These are phyloP conservation scores for Onygena corvina DNA, from an alignment of 2,329 filamentous ascomycete genomes.

Conservation along the genomic window DNA sequence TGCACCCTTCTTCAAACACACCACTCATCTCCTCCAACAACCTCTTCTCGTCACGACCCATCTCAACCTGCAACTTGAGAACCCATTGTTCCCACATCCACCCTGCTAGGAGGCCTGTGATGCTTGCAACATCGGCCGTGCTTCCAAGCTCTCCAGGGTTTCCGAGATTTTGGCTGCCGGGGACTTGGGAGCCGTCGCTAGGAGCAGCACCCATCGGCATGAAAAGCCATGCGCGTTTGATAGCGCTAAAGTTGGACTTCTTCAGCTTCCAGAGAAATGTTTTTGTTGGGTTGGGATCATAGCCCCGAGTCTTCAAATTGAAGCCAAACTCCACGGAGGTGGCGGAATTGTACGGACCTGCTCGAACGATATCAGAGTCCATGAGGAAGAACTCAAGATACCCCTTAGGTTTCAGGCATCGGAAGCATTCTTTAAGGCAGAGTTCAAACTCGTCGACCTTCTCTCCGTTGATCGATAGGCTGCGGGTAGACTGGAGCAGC, in stretches of 20 bases:
- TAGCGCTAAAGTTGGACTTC: slow-evolving; percentile 63
- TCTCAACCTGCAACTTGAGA: slow-evolving; percentile 75
- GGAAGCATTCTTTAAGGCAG: slow-evolving; percentile 73
- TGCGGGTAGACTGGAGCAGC: slow-evolving; percentile 57
- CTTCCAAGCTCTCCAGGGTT: slow-evolving; percentile 47
- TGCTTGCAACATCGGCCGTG: slow-evolving; percentile 57
- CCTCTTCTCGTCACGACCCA: slow-evolving; percentile 50
- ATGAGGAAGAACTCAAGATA: slow-evolving; percentile 84
- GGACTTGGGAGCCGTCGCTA: slow-evolving; percentile 11
- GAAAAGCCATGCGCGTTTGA: slow-evolving; percentile 79
- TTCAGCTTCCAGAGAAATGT: slow-evolving; percentile 63
- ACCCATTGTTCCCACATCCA: slow-evolving; percentile 98
- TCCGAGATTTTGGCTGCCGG: slow-evolving; percentile 29
- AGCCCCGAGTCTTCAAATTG: slow-evolving; percentile 76
- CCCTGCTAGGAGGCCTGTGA: slow-evolving; percentile 71
- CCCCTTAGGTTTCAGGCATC: slow-evolving; percentile 83
- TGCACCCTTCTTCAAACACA: slow-evolving; percentile 50
- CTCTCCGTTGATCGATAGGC: slow-evolving; percentile 45
- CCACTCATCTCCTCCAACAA: slow-evolving; percentile 45
- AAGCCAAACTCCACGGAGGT: slow-evolving; percentile 87
- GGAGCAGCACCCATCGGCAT: slow-evolving; percentile 58
- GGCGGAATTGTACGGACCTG: slow-evolving; percentile 65
- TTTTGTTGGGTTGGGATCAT: slow-evolving; percentile 75
- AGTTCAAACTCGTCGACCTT: slow-evolving; percentile 76
- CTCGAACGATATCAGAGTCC: slow-evolving; percentile 79